Percentiles rank a stretch among this genome's conserved stretches.
Conservation (phyloP, 2,329 filamentous ascomycete genomes). For the Colletotrichum limetticola region DNA sequence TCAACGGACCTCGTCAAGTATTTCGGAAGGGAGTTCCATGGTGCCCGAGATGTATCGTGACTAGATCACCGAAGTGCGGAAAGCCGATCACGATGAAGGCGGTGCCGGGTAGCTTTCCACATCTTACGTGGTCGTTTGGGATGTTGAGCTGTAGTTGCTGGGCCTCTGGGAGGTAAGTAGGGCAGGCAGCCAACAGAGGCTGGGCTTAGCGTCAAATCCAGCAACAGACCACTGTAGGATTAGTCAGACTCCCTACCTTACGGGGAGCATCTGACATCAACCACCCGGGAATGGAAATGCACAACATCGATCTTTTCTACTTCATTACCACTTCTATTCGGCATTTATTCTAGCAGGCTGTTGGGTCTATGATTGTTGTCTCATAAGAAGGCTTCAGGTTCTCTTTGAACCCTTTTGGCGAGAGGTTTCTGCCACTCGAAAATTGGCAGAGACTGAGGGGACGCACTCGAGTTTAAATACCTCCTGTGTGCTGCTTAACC, state of each 20-base stretch:
- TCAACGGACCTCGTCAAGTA: slow-evolving; percentile 3
- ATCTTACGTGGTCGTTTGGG: background rate
- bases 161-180: too few species aligned
- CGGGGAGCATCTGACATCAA: background rate
- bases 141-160: background rate
- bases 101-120: background rate
- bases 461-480: background rate
- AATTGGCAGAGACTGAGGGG: too few species aligned
- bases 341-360: too few species aligned
- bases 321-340: background rate
- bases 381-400: too few species aligned
- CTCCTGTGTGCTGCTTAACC: background rate
- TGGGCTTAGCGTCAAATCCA: background rate
- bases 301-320: background rate
- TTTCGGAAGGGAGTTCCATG: background rate
- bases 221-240: background rate
- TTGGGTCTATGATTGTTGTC: too few species aligned
- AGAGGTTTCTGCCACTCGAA: too few species aligned
- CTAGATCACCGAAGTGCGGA: background rate
- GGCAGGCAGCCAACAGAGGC: too few species aligned
- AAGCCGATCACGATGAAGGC: background rate
- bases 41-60: background rate
- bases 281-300: background rate
- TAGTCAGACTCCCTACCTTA: background rate
- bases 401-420: too few species aligned